Conservation (phyloP, 2,329 filamentous ascomycete species). For the Alternaria sp. region DNA sequence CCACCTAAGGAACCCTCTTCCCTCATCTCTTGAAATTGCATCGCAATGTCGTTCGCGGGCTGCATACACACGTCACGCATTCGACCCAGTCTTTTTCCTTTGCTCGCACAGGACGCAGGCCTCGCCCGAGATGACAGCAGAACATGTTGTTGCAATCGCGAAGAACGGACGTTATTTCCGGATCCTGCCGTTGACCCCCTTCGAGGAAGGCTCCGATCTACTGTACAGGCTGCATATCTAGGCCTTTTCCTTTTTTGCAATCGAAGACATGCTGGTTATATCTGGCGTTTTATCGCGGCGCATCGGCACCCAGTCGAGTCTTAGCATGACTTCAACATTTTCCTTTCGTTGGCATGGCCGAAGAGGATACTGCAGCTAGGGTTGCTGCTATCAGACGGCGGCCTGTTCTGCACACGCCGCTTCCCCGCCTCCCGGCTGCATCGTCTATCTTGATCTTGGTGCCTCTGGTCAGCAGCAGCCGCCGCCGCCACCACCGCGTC, state of each 20-base stretch:
- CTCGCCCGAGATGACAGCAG: not conserved
- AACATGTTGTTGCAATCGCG: not conserved
- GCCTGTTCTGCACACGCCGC: constrained; percentile 5
- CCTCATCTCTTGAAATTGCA: constrained; percentile 45
- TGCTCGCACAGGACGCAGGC: not conserved
- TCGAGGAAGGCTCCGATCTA: constrained; percentile 8
- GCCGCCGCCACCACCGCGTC: not conserved
- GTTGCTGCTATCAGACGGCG: constrained; percentile 1
- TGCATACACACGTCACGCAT: constrained; percentile 12
- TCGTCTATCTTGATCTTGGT: not conserved
- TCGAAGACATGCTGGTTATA: constrained; percentile 5
- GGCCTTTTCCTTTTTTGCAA: constrained; percentile 1
- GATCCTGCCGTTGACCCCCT: not conserved
- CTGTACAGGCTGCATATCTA: not conserved
- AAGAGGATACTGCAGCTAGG: not conserved
- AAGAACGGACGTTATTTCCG: constrained; percentile 3
- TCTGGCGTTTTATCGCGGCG: constrained; percentile 9
- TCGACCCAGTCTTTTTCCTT: constrained; percentile 10
- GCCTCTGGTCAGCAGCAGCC: constrained; percentile 1
- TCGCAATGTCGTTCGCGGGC: constrained; percentile 31
- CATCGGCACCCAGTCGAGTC: constrained; percentile 5
- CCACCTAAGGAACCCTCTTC: constrained; percentile 28
- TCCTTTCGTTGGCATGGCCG: not conserved
- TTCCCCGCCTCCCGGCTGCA: constrained; percentile 12
- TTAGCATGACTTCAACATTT: constrained; percentile 4